Conservation (phyloP, 228 moss, liverwort and hornwort species). For the Sphagnum fallax region DNA sequence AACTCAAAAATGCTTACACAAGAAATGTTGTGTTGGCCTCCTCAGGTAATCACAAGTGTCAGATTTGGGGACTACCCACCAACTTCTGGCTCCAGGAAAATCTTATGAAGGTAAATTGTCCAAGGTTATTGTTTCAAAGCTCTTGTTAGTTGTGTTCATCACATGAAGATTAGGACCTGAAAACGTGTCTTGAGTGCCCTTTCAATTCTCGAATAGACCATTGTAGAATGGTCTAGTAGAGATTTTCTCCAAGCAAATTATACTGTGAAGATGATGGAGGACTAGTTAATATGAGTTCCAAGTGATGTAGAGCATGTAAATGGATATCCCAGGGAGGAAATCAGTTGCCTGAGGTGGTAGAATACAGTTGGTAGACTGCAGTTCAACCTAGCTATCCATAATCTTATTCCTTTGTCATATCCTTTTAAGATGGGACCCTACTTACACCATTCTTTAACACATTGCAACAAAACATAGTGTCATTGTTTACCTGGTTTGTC, state of each 20-base stretch:
- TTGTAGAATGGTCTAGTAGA: neutral
- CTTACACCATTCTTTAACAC: no score
- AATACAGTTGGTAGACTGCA: no score
- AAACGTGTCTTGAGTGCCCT: neutral
- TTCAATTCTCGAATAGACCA: neutral
- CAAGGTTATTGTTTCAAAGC: neutral
- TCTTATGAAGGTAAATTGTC: constrained; percentile 50
- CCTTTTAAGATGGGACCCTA: no score
- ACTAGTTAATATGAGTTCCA: no score
- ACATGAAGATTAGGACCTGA: neutral
- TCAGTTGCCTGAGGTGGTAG: no score
- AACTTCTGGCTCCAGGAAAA: constrained; percentile 72
- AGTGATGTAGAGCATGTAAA: neutral
- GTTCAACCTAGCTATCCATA: no score
- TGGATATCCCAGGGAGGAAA: no score
- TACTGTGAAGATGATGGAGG: neutral
- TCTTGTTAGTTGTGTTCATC: neutral
- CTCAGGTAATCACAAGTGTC: constrained; percentile 63
- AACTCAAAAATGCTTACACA: no score
- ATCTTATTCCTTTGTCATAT: no score
- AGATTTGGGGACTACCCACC: constrained; percentile 74
- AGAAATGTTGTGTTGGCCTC: neutral
- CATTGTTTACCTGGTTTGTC: no score
- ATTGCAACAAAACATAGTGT: no score
- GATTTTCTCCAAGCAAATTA: neutral